Evolutionary conservation across 2,329 filamentous ascomycete species (phyloP).

Genomic region (Claviceps quebecensis): DNA sequence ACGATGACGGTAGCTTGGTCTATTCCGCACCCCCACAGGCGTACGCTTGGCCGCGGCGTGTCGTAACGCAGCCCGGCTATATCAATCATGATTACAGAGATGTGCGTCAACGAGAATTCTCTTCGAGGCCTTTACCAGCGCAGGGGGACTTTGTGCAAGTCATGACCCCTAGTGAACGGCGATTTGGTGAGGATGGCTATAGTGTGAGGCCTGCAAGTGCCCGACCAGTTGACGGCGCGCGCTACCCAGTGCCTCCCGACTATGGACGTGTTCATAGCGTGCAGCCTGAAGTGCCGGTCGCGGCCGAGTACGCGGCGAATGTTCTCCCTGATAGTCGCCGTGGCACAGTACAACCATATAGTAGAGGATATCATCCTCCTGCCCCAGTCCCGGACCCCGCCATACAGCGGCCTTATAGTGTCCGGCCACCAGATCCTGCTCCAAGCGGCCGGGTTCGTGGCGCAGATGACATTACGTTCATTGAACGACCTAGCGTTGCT

Average conservation of each 20-base stretch:
- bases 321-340: slow-evolving; percentile 16
- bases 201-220: slow-evolving; percentile 42
- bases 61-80: slow-evolving; percentile 50
- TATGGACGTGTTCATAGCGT: slow-evolving; percentile 32
- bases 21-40: slow-evolving; percentile 39
- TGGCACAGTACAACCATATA: slow-evolving; percentile 19
- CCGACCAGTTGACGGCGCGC: slow-evolving; percentile 34
- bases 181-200: slow-evolving; percentile 33
- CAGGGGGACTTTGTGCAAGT: slow-evolving; percentile 34
- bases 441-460: slow-evolving; percentile 11
- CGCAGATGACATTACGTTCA: slow-evolving; percentile 27
- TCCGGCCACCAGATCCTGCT: slow-evolving; percentile 27
- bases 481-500: slow-evolving; percentile 27
- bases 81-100: slow-evolving; percentile 35
- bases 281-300: slow-evolving; percentile 21
- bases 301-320: slow-evolving; percentile 14
- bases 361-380: slow-evolving; percentile 16
- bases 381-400: slow-evolving; percentile 8
- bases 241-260: slow-evolving; percentile 26
- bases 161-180: slow-evolving; percentile 26
- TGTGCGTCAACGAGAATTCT: slow-evolving; percentile 45
- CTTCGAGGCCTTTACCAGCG: slow-evolving; percentile 31
- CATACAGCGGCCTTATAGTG: slow-evolving; percentile 23
- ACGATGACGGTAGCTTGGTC: slow-evolving; percentile 34
- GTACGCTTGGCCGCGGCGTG: slow-evolving; percentile 35